phyloP scores from a whole-genome alignment of 352 stramenopile genomes.

The Vaucheria bursata region DNA sequence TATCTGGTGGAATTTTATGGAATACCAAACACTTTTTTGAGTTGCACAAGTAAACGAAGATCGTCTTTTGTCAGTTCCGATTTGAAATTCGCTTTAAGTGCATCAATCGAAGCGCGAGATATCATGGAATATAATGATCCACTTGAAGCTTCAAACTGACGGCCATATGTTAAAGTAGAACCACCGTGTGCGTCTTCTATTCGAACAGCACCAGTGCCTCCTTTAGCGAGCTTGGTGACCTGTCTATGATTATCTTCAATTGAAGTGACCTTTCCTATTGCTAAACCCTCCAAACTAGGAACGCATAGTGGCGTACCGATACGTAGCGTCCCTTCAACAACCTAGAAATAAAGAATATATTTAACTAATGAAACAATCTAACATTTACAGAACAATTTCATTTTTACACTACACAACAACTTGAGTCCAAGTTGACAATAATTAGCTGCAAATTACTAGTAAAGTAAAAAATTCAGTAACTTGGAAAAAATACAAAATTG shows the following conservation, averaged over 20 bases:
- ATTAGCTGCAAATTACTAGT: neutral
- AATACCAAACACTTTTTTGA: slow-evolving; percentile 91
- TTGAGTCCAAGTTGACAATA: neutral
- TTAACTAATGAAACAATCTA: no score
- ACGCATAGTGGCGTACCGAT: slow-evolving; percentile 89
- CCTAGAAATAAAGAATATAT: no score
- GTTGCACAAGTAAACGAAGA: slow-evolving; percentile 94
- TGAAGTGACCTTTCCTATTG: slow-evolving; percentile 84
- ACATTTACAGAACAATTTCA: no score
- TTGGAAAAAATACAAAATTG: no score
- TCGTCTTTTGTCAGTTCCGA: slow-evolving; percentile 91
- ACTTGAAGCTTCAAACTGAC: slow-evolving; percentile 85
- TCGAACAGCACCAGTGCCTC: slow-evolving; percentile 85
- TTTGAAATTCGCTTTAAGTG: slow-evolving; percentile 96
- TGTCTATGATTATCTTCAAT: slow-evolving; percentile 69
- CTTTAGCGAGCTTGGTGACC: slow-evolving; percentile 62
- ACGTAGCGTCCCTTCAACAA: slow-evolving; percentile 88
- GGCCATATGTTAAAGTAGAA: slow-evolving; percentile 82
- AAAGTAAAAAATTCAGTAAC: no score
- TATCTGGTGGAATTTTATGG: slow-evolving; percentile 9
- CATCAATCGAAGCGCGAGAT: slow-evolving; percentile 84
- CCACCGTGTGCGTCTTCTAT: slow-evolving; percentile 87
- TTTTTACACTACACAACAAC: neutral
- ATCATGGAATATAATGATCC: slow-evolving; percentile 63
- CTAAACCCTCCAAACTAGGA: slow-evolving; percentile 65